phyloP scores from a whole-genome alignment of 192 early-diverging fungal species.

The Coemansia sp. region DNA sequence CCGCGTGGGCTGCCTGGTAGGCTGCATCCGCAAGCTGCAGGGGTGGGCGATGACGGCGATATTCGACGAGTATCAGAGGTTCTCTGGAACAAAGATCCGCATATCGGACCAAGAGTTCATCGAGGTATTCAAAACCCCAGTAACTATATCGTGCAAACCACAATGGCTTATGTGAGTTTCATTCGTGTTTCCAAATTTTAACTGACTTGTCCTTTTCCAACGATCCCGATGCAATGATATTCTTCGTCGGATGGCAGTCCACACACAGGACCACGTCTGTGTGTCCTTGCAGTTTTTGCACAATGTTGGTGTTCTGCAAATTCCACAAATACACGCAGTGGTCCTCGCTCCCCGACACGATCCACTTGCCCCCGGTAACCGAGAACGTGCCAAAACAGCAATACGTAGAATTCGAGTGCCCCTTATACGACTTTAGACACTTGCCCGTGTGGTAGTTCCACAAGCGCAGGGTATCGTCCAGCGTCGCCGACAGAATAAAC shows the following conservation, averaged over 20 bases:
- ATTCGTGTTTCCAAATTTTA: slow-evolving; percentile 73
- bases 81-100: slow-evolving; percentile 84
- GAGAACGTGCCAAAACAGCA: slow-evolving; percentile 94
- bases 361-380: slow-evolving; percentile 85
- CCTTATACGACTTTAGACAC: slow-evolving; percentile 92
- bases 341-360: slow-evolving; percentile 96
- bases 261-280: slow-evolving; percentile 88
- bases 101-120: slow-evolving; percentile 93
- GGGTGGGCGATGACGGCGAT: slow-evolving; percentile 95
- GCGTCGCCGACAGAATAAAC: slow-evolving; percentile 92
- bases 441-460: slow-evolving; percentile 94
- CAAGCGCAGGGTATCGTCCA: slow-evolving; percentile 89
- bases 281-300: slow-evolving; percentile 92
- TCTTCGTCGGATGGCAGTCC: slow-evolving; percentile 88
- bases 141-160: slow-evolving; percentile 23
- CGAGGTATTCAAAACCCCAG: slow-evolving; percentile 39
- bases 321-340: slow-evolving; percentile 95
- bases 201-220: slow-evolving; percentile 88
- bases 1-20: slow-evolving; percentile 90
- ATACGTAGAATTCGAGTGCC: slow-evolving; percentile 87
- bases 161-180: slow-evolving; percentile 12
- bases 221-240: slow-evolving; percentile 93
- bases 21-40: slow-evolving; percentile 90
- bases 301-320: slow-evolving; percentile 91
- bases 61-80: slow-evolving; percentile 95